Evolutionary conservation across 768 basidiomycete genomes (phyloP).

Genomic region (Postia placenta): DNA sequence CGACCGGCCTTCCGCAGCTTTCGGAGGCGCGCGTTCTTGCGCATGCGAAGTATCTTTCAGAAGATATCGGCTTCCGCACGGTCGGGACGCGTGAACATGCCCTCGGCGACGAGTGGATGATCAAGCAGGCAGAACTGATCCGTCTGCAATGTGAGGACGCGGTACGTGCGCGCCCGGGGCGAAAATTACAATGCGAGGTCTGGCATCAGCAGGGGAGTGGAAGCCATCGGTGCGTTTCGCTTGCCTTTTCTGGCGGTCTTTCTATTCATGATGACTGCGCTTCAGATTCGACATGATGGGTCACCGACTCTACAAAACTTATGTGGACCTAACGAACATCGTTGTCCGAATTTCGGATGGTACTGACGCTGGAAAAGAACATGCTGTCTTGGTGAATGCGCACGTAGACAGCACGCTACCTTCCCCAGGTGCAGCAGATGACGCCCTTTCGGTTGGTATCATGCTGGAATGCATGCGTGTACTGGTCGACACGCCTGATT

Average conservation of each 20-base stretch:
- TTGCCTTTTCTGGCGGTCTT: too few relatives aligned
- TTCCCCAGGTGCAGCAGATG: slow-evolving; percentile 84
- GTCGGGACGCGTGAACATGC: slow-evolving; percentile 90
- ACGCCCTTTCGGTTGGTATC: slow-evolving; percentile 81
- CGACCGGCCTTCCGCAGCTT: slow-evolving; percentile 58
- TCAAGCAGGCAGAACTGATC: slow-evolving; percentile 56
- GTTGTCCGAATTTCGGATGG: slow-evolving; percentile 82
- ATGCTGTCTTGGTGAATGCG: slow-evolving; percentile 82
- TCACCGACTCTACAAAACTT: slow-evolving; percentile 78
- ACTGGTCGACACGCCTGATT: slow-evolving; percentile 56
- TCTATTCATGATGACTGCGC: background rate
- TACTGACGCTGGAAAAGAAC: slow-evolving; percentile 62
- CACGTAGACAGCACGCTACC: slow-evolving; percentile 91
- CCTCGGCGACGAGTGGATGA: slow-evolving; percentile 77
- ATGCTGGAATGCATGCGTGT: slow-evolving; percentile 90
- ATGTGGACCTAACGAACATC: slow-evolving; percentile 84
- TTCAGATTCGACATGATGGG: slow-evolving; percentile 94
- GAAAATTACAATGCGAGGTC: slow-evolving; percentile 83
- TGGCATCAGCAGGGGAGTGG: slow-evolving; percentile 90
- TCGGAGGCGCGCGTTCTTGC: slow-evolving; percentile 66
- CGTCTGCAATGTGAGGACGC: slow-evolving; percentile 56
- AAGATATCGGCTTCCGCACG: slow-evolving; percentile 85
- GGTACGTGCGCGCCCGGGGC: slow-evolving; percentile 20
- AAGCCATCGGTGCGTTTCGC: slow-evolving; percentile 64
- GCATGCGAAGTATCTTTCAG: slow-evolving; percentile 64